These are phyloP conservation scores for Adansonia grandidieri DNA, from an alignment of 441 rosid genomes.

Conservation along the genomic window DNA sequence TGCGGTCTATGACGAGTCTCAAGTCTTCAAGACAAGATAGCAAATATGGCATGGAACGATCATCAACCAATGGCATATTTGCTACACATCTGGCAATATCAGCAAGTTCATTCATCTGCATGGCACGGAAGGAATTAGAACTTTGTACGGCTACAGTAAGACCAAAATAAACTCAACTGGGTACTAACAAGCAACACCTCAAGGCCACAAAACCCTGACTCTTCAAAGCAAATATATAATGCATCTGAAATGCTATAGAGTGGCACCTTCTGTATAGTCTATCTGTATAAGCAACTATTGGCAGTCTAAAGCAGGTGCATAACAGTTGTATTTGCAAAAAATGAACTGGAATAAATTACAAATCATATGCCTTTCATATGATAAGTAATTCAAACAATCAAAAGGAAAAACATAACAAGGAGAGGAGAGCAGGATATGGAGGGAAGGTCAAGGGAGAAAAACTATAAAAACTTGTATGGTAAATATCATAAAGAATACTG, in stretches of 20 bases:
- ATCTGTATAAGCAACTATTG: not conserved
- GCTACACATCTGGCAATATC: constrained; percentile 96
- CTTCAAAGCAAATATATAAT: constrained; percentile 9
- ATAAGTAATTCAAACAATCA: constrained; percentile 4
- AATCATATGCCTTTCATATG: not conserved
- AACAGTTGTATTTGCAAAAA: constrained; percentile 9
- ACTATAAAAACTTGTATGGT: not conserved
- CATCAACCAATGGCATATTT: constrained; percentile 79
- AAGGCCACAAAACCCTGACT: constrained; percentile 19
- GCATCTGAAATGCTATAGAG: not conserved
- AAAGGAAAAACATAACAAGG: not conserved
- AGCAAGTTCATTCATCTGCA: constrained; percentile 96
- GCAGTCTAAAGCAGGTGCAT: not conserved
- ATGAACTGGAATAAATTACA: not conserved
- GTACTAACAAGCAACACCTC: not conserved
- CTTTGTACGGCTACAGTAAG: constrained; percentile 9
- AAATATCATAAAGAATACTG: not conserved
- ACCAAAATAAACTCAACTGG: constrained; percentile 1
- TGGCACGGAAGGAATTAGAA: constrained; percentile 35
- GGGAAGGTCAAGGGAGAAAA: not conserved
- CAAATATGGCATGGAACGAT: constrained; percentile 65
- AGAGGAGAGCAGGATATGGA: not conserved
- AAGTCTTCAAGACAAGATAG: constrained; percentile 86
- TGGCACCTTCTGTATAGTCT: not conserved
- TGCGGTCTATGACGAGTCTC: constrained; percentile 78